Evolutionary conservation across 208 protist species (phyloP), one percentile per base, ranked within the genome.

Genomic region (Trypanosoma rangeli): DNA sequence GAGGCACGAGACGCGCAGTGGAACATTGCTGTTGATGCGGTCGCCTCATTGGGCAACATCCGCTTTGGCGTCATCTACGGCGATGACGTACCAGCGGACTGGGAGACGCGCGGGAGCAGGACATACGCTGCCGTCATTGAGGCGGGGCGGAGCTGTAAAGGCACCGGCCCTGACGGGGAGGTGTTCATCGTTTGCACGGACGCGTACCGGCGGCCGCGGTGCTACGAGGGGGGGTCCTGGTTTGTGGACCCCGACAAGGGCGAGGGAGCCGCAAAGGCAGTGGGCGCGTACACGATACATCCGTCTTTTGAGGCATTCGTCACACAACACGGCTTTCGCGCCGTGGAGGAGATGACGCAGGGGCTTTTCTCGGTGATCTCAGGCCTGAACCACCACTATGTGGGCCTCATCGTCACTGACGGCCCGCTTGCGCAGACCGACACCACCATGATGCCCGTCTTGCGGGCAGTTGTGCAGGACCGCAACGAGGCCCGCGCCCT

Each of bases 51-150:
- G 61, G 87, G 82, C 57, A 92, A 90, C 74, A 74, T 82, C 20
- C 85, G 85, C 54, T 93, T 93, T 72, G 76, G 75, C 55, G 83
- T 91, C 31, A 55, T 95, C 22, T 88, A 86, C 70, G 85, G 83
- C 61, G 69, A 69, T 59, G 48, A 63, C 29, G 67, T 89, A 46
- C 53, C 80, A 18, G 49, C 52, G 7, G 20, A 63, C 35, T 91
- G 85, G 82, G 64, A 29, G 22, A 67, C 53, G 58, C 53, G 64
- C 22, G 79, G 62, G 29, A 74, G 55, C 42, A n/a, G 53, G 31
- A 54, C 44, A 29, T 91, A 92, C 64, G 66, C 72, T 3, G 55
- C 69, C 5, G 78, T 93, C 33, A 68, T 93, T 13, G 64, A 76
- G 31, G 65, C 64, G 3, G 90, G 76, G 22, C 63, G 73, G 33